Conservation (phyloP, 352 stramenopile genomes). For the Globisporangium recalcitrans region DNA sequence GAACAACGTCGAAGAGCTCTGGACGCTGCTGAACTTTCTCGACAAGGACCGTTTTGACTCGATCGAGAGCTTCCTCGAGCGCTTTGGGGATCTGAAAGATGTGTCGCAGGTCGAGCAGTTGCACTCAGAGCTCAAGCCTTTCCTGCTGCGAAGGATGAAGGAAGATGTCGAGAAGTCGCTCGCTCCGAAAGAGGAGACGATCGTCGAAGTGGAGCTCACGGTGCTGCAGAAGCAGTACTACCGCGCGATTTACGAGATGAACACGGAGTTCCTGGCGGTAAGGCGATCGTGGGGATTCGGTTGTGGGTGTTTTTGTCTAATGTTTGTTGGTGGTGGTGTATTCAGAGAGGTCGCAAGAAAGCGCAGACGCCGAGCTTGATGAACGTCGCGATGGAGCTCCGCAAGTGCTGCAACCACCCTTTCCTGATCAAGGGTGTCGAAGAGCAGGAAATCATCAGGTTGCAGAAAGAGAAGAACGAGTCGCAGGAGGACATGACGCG, state of each 20-base stretch:
- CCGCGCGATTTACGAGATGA: slow-evolving; percentile 90
- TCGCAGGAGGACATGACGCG: slow-evolving; percentile 45
- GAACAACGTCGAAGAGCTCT: slow-evolving; percentile 92
- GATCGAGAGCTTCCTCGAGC: slow-evolving; percentile 90
- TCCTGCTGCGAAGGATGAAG: slow-evolving; percentile 85
- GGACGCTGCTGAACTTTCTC: slow-evolving; percentile 98
- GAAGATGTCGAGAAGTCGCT: slow-evolving; percentile 88
- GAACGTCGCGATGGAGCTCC: slow-evolving; percentile 92
- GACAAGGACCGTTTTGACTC: slow-evolving; percentile 92
- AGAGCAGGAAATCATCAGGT: slow-evolving; percentile 60
- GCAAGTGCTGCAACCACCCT: slow-evolving; percentile 94
- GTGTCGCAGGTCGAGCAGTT: slow-evolving; percentile 84
- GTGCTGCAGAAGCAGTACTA: slow-evolving; percentile 91
- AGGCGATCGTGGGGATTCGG: not conserved
- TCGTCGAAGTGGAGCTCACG: slow-evolving; percentile 89
- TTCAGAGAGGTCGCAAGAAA: slow-evolving; percentile 53
- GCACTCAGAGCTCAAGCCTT: slow-evolving; percentile 82
- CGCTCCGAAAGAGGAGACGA: slow-evolving; percentile 86
- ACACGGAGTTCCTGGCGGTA: slow-evolving; percentile 87
- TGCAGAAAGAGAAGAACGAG: slow-evolving; percentile 52
- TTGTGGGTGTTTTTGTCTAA: not conserved
- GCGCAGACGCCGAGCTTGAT: slow-evolving; percentile 81
- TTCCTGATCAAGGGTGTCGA: slow-evolving; percentile 91
- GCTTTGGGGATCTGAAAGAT: slow-evolving; percentile 93
- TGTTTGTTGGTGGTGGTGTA: too few species aligned